Percentiles rank a stretch among this genome's conserved stretches.
Conservation (phyloP, 306 rosid genomes). For the Fagus sylvatica region DNA sequence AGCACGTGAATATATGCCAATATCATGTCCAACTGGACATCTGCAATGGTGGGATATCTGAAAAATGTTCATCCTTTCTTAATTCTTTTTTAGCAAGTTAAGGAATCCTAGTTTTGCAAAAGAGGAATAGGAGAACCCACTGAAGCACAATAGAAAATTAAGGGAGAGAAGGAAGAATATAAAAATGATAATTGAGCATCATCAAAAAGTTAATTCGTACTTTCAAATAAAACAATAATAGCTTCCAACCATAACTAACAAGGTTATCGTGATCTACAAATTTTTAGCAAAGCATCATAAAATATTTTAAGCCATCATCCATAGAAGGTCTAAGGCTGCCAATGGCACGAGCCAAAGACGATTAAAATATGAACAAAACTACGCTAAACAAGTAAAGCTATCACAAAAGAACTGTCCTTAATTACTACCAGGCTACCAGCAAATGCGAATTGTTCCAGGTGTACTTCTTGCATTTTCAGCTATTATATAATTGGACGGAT, state of each 20-base stretch:
- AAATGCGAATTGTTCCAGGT: neutral
- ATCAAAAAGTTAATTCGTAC: constrained; percentile 68
- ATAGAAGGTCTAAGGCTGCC: constrained; percentile 19
- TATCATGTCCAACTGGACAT: constrained; percentile 33
- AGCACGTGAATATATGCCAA: constrained; percentile 39
- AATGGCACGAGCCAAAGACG: constrained; percentile 6
- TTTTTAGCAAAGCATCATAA: constrained; percentile 25
- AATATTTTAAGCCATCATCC: constrained; percentile 11
- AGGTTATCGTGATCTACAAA: constrained; percentile 26
- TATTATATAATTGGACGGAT: constrained; percentile 1
- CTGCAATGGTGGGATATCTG: constrained; percentile 26
- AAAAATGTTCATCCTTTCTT: constrained; percentile 27
- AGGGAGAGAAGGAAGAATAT: constrained; percentile 19
- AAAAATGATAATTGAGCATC: constrained; percentile 23
- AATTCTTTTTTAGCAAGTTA: constrained; percentile 3
- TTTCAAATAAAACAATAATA: constrained; percentile 47
- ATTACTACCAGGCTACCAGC: neutral
- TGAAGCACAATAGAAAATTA: constrained; percentile 12
- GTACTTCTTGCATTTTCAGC: neutral
- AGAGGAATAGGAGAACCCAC: constrained; percentile 29
- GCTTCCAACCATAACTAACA: constrained; percentile 52
- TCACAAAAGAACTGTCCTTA: neutral
- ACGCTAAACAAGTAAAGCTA: neutral
- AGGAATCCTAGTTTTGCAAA: constrained; percentile 29
- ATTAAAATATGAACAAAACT: neutral